These are phyloP conservation scores for Leptographium flavum DNA, from an alignment of 2,329 filamentous ascomycete species.

Conservation along the genomic window DNA sequence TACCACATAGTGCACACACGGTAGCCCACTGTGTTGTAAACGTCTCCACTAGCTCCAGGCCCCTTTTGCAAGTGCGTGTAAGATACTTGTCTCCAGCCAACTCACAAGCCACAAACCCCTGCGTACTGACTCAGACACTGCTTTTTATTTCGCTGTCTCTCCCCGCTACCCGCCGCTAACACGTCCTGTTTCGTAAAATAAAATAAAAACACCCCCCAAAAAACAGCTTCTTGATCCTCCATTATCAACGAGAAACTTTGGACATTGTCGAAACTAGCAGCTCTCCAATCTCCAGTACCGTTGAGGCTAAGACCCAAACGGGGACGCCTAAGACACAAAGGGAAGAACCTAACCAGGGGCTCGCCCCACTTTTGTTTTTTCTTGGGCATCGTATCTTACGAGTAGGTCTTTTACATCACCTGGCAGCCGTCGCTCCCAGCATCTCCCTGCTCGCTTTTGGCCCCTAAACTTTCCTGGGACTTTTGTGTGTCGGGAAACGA, in stretches of 20 bases:
- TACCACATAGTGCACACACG: background rate
- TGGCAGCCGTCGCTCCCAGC: background rate
- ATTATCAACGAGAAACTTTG: background rate
- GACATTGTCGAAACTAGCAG: background rate
- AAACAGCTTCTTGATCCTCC: too few relatives aligned
- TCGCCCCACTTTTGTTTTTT: background rate
- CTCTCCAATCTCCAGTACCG: conserved; percentile 1
- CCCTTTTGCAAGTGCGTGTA: background rate
- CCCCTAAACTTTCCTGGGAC: background rate
- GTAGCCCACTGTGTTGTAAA: background rate
- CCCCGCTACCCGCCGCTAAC: too few relatives aligned
- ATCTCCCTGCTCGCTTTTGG: background rate
- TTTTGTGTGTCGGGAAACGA: background rate
- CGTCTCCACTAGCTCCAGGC: background rate
- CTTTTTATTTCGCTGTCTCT: too few relatives aligned
- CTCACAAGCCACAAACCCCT: too few relatives aligned
- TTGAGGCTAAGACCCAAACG: background rate
- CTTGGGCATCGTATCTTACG: background rate
- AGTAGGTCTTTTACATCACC: background rate
- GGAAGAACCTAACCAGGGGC: background rate
- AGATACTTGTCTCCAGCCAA: too few relatives aligned
- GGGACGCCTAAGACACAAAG: background rate
- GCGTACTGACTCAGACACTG: too few relatives aligned
- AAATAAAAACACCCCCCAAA: too few relatives aligned
- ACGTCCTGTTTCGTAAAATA: too few relatives aligned